phyloP scores from a whole-genome alignment of 345 rosid species.

The Mercurialis annua region DNA sequence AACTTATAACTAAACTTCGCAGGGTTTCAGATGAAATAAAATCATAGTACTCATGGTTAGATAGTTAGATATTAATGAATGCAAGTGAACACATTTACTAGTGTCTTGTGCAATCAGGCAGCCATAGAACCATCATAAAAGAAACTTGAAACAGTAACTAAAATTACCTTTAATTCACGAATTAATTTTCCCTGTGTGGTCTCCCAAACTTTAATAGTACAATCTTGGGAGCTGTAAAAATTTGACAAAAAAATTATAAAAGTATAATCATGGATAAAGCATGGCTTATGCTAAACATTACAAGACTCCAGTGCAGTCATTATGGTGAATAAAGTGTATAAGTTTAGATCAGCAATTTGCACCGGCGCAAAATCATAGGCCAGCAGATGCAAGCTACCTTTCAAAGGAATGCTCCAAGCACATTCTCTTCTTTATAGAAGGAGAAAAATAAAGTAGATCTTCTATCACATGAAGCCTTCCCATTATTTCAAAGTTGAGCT shows the following conservation, averaged over 20 bases:
- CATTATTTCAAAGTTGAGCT: background rate
- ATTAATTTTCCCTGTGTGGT: constrained; percentile 91
- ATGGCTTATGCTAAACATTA: background rate
- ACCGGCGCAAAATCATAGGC: background rate
- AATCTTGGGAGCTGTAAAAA: constrained; percentile 79
- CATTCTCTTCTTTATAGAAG: background rate
- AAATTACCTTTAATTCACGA: constrained; percentile 84
- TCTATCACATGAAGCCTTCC: background rate
- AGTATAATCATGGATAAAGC: constrained; percentile 6
- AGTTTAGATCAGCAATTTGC: background rate
- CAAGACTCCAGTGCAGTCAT: background rate
- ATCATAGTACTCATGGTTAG: background rate
- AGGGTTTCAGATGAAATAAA: background rate
- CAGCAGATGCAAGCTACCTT: background rate
- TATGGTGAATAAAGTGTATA: background rate
- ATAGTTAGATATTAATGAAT: background rate
- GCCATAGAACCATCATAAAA: background rate
- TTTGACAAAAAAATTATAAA: constrained; percentile 14
- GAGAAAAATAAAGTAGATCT: background rate
- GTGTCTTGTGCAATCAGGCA: background rate
- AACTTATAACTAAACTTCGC: background rate
- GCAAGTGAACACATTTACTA: background rate
- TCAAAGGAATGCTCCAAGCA: background rate
- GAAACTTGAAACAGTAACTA: background rate
- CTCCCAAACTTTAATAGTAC: constrained; percentile 98